These are phyloP conservation scores for Cerrena zonata DNA, from an alignment of 1,284 basidiomycete species.

Conservation along the genomic window DNA sequence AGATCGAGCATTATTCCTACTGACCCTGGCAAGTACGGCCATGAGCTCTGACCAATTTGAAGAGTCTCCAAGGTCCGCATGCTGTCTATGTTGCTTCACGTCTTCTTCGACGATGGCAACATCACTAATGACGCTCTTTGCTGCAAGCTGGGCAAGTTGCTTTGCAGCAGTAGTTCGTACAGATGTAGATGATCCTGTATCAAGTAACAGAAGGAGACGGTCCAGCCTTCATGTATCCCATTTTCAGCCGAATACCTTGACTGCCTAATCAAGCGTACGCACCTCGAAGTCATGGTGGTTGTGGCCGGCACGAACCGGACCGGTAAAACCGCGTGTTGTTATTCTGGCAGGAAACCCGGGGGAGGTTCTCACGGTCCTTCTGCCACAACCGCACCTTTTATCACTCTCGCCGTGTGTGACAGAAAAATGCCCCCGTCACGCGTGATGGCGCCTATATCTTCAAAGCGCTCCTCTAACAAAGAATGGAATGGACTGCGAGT, in stretches of 20 bases:
- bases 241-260: conserved; percentile 15
- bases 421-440: conserved; percentile 32
- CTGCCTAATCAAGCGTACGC: conserved; percentile 21
- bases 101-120: conserved; percentile 76
- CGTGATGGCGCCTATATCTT: conserved; percentile 24
- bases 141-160: conserved; percentile 86
- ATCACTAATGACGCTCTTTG: conserved; percentile 74
- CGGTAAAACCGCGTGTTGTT: conserved; percentile 31
- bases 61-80: conserved; percentile 54
- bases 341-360: conserved; percentile 30
- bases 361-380: conserved; percentile 34
- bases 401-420: conserved; percentile 32
- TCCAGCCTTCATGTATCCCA: conserved; percentile 60
- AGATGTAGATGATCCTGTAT: conserved; percentile 82
- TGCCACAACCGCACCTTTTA: conserved; percentile 35
- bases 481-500: background rate
- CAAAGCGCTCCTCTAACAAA: conserved; percentile 4
- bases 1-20: conserved; percentile 17
- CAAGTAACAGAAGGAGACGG: conserved; percentile 84
- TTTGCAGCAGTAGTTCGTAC: conserved; percentile 87
- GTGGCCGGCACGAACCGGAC: conserved; percentile 32
- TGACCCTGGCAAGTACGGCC: conserved; percentile 74
- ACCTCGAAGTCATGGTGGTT: conserved; percentile 65
- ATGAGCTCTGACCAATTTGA: conserved; percentile 77
- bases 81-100: conserved; percentile 56